These are phyloP conservation scores for Penicillium steckii DNA, from an alignment of 495 filamentous ascomycete species.

Conservation along the genomic window DNA sequence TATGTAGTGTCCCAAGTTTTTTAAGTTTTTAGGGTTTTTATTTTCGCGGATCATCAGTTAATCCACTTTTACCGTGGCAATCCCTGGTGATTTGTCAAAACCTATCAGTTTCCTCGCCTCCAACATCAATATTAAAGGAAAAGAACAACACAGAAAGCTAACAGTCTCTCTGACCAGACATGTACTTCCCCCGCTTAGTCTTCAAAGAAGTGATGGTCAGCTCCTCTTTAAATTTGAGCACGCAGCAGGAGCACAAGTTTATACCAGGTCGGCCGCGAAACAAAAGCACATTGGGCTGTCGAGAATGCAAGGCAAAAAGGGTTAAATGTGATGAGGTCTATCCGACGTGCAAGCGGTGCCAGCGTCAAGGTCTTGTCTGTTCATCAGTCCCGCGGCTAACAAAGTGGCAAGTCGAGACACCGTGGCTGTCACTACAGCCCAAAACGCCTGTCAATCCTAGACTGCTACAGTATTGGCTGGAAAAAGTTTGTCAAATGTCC, in stretches of 20 bases:
- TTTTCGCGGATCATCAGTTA: neutral
- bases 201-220: conserved; percentile 11
- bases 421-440: conserved; percentile 11
- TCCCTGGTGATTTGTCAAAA: neutral
- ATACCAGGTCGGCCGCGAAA: conserved; percentile 7
- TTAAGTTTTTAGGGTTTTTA: no score
- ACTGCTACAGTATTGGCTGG: conserved; percentile 19
- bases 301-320: conserved; percentile 26
- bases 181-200: conserved; percentile 7
- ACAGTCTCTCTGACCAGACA: neutral
- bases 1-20: no score
- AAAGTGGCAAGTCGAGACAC: conserved; percentile 15
- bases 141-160: neutral
- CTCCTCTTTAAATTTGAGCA: conserved; percentile 6
- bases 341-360: conserved; percentile 54
- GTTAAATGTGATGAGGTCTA: conserved; percentile 65
- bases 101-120: neutral
- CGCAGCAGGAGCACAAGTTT: conserved; percentile 10
- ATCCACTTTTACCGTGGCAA: neutral
- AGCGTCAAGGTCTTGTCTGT: conserved; percentile 15
- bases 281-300: conserved; percentile 16
- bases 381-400: conserved; percentile 6
- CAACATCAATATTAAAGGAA: neutral
- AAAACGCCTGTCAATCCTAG: conserved; percentile 7
- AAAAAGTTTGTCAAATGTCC: conserved; percentile 11